Evolutionary conservation across 2,329 filamentous ascomycete genomes (phyloP).

Genomic region (Penicillium psychrosexuale): DNA sequence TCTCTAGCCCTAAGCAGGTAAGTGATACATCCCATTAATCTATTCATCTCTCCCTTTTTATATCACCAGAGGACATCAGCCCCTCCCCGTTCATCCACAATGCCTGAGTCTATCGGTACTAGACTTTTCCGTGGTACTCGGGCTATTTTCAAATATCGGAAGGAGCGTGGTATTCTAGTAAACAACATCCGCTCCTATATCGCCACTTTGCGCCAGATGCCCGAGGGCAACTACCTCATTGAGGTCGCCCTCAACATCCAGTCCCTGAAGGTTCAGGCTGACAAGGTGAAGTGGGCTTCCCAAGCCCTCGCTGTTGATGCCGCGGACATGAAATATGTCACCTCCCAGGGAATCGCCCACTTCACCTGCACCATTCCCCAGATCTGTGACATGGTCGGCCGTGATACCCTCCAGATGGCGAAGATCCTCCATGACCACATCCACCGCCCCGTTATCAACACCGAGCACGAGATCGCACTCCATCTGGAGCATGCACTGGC

Average conservation of each 20-base stretch:
- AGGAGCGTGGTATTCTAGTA: not conserved
- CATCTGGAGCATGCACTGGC: not conserved
- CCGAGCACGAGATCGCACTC: not conserved
- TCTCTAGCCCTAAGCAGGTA: not conserved
- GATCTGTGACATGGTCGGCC: not conserved
- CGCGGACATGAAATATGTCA: not conserved
- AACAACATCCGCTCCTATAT: not conserved
- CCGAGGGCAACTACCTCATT: not conserved
- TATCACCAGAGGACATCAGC: not conserved
- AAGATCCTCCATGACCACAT: not conserved
- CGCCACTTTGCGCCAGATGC: not conserved
- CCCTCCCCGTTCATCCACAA: not conserved
- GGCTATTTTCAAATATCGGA: not conserved
- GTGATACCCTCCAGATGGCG: not conserved
- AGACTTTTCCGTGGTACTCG: not conserved
- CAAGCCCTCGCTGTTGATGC: not conserved
- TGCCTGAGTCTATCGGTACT: not conserved
- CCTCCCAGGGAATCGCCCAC: not conserved
- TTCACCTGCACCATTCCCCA: not conserved
- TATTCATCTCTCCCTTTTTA: not conserved
- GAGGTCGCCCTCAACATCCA: conserved; percentile 1
- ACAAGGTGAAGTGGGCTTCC: conserved; percentile 5
- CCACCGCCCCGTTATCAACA: not conserved
- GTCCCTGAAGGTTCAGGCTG: not conserved
- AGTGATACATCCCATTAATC: not conserved